Conservation (phyloP, 495 filamentous ascomycete genomes). For the Talaromyces proteolyticus region DNA sequence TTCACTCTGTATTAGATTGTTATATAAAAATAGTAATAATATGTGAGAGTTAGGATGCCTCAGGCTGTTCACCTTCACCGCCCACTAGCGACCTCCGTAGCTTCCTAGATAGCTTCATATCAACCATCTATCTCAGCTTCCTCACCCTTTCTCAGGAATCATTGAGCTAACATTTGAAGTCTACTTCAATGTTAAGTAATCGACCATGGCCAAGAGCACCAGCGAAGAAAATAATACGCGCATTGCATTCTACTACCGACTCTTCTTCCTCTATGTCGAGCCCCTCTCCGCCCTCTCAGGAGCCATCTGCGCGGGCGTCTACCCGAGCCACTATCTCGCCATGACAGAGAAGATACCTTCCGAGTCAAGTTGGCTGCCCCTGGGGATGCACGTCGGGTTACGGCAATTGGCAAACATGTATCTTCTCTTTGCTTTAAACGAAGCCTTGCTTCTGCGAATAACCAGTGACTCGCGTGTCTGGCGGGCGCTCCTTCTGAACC, state of each 20-base stretch:
- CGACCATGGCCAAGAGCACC: too few relatives aligned
- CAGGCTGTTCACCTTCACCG: too few relatives aligned
- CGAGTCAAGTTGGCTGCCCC: conserved; percentile 27
- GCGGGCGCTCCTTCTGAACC: conserved; percentile 51
- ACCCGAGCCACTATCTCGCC: conserved; percentile 50
- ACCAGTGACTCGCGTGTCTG: conserved; percentile 59
- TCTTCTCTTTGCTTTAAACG: conserved; percentile 58
- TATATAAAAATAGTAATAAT: too few relatives aligned
- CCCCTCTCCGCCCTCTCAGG: conserved; percentile 59
- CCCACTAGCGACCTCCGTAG: too few relatives aligned
- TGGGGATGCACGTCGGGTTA: conserved; percentile 33
- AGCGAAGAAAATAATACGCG: too few relatives aligned
- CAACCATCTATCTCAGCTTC: too few relatives aligned
- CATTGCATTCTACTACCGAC: conserved; percentile 33
- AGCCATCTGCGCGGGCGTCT: conserved; percentile 55
- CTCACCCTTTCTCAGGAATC: too few relatives aligned
- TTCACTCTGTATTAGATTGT: too few relatives aligned
- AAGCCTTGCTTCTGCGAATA: conserved; percentile 60
- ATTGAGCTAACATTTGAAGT: too few relatives aligned
- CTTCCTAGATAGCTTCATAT: too few relatives aligned
- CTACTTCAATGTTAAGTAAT: too few relatives aligned
- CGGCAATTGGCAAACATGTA: conserved; percentile 20
- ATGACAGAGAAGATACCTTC: conserved; percentile 44
- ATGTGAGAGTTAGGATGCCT: too few relatives aligned
- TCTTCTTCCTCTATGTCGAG: conserved; percentile 64